Conservation (phyloP, 768 basidiomycete species). For the Leccinum pellstonianum region DNA sequence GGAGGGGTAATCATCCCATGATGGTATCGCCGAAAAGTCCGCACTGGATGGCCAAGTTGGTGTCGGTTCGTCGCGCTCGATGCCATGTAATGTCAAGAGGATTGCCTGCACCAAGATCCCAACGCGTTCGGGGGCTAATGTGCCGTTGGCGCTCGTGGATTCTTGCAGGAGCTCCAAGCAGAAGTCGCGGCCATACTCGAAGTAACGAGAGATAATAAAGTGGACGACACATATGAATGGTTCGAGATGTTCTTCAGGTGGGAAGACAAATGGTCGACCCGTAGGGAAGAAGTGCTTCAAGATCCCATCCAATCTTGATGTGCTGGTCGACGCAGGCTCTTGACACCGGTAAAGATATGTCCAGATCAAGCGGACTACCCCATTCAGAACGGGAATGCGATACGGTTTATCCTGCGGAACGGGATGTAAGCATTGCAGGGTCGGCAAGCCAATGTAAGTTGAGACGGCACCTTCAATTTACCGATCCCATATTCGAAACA, state of each 20-base stretch:
- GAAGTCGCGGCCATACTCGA: constrained; percentile 82
- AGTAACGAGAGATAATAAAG: constrained; percentile 78
- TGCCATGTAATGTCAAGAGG: constrained; percentile 63
- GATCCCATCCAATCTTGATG: constrained; percentile 72
- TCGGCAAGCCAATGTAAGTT: neutral
- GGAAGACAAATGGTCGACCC: constrained; percentile 56
- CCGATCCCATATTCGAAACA: constrained; percentile 71
- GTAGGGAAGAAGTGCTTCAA: constrained; percentile 79
- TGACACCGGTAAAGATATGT: constrained; percentile 94
- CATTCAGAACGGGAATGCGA: constrained; percentile 73
- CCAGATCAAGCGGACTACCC: constrained; percentile 83
- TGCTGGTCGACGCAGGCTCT: constrained; percentile 78
- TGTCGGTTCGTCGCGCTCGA: constrained; percentile 67
- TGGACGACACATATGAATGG: constrained; percentile 78
- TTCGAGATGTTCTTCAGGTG: constrained; percentile 74
- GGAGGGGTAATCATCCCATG: constrained; percentile 66
- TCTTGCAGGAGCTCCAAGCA: constrained; percentile 82
- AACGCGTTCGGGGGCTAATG: constrained; percentile 69
- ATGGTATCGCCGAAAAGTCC: constrained; percentile 58
- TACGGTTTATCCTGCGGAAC: constrained; percentile 68
- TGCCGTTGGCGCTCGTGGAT: constrained; percentile 42
- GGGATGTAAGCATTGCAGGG: constrained; percentile 3
- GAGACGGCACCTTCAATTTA: constrained; percentile 70
- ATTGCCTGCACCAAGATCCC: constrained; percentile 75
- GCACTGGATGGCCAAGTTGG: constrained; percentile 78